Evolutionary conservation across 2,329 filamentous ascomycete genomes (phyloP).

Genomic region (Alternaria sp.): DNA sequence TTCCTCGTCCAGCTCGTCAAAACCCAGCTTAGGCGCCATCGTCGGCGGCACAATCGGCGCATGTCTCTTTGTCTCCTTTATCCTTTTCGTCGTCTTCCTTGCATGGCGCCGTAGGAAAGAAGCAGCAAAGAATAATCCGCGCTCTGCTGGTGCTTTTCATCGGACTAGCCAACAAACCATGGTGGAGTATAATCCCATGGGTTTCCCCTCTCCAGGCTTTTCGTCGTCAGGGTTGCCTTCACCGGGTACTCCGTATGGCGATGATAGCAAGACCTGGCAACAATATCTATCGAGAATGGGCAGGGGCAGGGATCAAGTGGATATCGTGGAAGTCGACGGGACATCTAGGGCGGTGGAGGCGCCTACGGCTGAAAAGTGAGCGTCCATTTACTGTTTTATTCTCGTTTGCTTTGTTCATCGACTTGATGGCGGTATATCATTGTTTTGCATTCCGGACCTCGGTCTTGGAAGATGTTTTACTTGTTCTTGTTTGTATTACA

Average conservation of each 20-base stretch:
- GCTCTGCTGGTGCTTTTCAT: neutral
- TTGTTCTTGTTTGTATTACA: neutral
- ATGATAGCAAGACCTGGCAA: conserved; percentile 17
- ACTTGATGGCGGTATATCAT: neutral
- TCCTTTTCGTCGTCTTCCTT: conserved; percentile 33
- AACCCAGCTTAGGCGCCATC: conserved; percentile 38
- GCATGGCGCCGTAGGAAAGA: conserved; percentile 27
- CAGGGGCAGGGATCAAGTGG: neutral
- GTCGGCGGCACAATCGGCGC: conserved; percentile 46
- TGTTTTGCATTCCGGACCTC: neutral
- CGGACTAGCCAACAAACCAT: conserved; percentile 7
- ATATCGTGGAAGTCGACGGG: conserved; percentile 23
- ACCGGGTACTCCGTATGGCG: neutral
- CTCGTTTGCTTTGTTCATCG: neutral
- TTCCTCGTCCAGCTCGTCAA: conserved; percentile 4
- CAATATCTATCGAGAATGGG: conserved; percentile 17
- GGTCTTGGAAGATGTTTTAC: neutral
- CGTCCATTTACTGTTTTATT: neutral
- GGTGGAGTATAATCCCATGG: conserved; percentile 18
- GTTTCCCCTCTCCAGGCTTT: conserved; percentile 10
- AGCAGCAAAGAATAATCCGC: neutral
- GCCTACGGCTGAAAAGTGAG: conserved; percentile 2
- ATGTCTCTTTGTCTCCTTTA: conserved; percentile 33
- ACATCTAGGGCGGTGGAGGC: conserved; percentile 17
- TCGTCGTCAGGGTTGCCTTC: neutral